These are phyloP conservation scores for Dothidotthia symphoricarpi DNA, from an alignment of 2,329 filamentous ascomycete genomes.

Conservation along the genomic window DNA sequence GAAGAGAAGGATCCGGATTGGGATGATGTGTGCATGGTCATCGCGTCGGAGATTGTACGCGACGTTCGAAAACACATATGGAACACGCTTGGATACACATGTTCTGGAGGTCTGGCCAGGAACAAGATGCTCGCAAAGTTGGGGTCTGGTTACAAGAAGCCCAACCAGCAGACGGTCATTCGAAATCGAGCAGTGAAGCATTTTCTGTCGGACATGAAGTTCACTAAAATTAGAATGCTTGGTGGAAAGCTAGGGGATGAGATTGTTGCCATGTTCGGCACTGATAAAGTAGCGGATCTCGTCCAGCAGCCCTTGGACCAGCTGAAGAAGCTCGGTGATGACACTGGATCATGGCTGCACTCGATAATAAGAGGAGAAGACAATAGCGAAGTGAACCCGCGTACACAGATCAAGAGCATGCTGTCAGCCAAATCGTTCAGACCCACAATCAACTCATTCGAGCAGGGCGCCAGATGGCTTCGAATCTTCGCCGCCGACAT, in stretches of 20 bases:
- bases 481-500: conserved; percentile 91
- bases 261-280: conserved; percentile 75
- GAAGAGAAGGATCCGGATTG: conserved; percentile 87
- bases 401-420: conserved; percentile 96
- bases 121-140: conserved; percentile 97
- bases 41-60: conserved; percentile 86
- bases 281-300: conserved; percentile 74
- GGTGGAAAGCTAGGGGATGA: conserved; percentile 93
- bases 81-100: conserved; percentile 77
- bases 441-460: conserved; percentile 72
- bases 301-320: conserved; percentile 70
- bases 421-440: conserved; percentile 93
- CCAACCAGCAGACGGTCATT: conserved; percentile 91
- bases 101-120: conserved; percentile 80
- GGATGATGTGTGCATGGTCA: conserved; percentile 86
- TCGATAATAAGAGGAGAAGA: conserved; percentile 83
- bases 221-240: conserved; percentile 92
- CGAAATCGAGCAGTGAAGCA: conserved; percentile 76
- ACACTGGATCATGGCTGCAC: conserved; percentile 83
- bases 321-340: conserved; percentile 74
- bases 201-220: conserved; percentile 83
- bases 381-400: conserved; percentile 79
- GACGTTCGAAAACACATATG: conserved; percentile 68
- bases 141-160: conserved; percentile 87
- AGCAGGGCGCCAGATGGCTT: conserved; percentile 82